A percentile compares a stretch with the other conserved stretches of the same genome.
These are phyloP conservation scores for Naganishia onofrii DNA, from an alignment of 768 basidiomycete species.

Conservation along the genomic window DNA sequence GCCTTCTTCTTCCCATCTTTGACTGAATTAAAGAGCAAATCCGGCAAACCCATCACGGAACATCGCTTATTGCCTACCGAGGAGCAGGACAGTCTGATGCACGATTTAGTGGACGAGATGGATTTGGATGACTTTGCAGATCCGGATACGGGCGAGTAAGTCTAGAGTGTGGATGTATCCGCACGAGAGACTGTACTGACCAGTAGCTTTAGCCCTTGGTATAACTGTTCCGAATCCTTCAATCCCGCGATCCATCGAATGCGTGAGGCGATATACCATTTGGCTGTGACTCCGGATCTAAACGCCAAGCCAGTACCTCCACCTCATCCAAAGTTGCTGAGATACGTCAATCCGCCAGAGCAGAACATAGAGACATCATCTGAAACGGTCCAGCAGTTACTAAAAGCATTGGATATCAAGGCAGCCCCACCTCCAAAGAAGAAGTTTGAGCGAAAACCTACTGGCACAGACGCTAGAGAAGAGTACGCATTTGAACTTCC, in stretches of 20 bases:
- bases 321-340: conserved; percentile 77
- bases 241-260: conserved; percentile 87
- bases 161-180: not conserved
- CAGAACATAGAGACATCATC: conserved; percentile 64
- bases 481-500: conserved; percentile 15
- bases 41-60: conserved; percentile 67
- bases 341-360: conserved; percentile 77
- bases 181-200: not conserved
- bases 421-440: conserved; percentile 71
- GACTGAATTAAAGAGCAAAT: conserved; percentile 67
- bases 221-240: conserved; percentile 69
- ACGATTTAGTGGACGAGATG: conserved; percentile 80
- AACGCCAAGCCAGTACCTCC: conserved; percentile 71
- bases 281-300: conserved; percentile 74
- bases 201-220: conserved; percentile 63
- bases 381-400: conserved; percentile 63
- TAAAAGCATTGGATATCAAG: conserved; percentile 69
- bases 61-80: conserved; percentile 57
- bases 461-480: conserved; percentile 24
- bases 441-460: conserved; percentile 54
- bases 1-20: conserved; percentile 83
- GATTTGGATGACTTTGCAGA: conserved; percentile 71
- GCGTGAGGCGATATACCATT: conserved; percentile 90
- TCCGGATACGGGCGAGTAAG: conserved; percentile 58
- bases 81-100: conserved; percentile 63